Evolutionary conservation across 176 grass and related monocot genomes (phyloP).

Genomic region (Aegilops tauschii): DNA sequence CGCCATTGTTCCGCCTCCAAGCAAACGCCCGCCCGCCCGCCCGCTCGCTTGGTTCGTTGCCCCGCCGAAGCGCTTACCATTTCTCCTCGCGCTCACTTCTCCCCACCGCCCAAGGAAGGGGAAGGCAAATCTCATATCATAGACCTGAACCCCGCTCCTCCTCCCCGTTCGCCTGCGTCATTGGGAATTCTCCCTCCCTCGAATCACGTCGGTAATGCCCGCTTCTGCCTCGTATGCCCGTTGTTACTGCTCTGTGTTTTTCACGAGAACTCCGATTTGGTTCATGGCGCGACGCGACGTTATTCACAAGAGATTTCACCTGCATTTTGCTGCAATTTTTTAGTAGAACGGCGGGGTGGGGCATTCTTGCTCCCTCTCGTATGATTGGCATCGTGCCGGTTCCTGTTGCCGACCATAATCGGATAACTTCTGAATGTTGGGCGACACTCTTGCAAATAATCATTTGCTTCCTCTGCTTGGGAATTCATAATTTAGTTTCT

Average conservation of each 20-base stretch:
- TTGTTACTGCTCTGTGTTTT: neutral
- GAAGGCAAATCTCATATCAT: neutral
- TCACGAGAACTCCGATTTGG: neutral
- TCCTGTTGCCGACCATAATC: neutral
- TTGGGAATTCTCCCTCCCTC: neutral
- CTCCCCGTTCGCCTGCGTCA: neutral
- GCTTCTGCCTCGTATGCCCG: neutral
- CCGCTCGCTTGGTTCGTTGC: neutral
- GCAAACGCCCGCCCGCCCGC: neutral
- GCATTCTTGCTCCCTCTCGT: neutral
- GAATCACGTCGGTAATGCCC: neutral
- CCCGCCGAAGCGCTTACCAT: neutral
- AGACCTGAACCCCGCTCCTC: neutral
- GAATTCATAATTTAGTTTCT: neutral
- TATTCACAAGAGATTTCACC: neutral
- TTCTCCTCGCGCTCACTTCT: slow-evolving; percentile 20
- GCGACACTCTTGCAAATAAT: neutral
- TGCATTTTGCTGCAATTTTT: neutral
- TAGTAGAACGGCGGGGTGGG: neutral
- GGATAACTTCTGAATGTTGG: neutral
- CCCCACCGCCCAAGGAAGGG: slow-evolving; percentile 24
- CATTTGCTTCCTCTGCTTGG: too few relatives aligned
- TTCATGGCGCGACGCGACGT: neutral
- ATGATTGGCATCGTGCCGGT: neutral
- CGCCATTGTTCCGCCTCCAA: neutral